These are phyloP conservation scores for Apophysomyces elegans DNA, from an alignment of 371 early-diverging fungal genomes.

Conservation along the genomic window DNA sequence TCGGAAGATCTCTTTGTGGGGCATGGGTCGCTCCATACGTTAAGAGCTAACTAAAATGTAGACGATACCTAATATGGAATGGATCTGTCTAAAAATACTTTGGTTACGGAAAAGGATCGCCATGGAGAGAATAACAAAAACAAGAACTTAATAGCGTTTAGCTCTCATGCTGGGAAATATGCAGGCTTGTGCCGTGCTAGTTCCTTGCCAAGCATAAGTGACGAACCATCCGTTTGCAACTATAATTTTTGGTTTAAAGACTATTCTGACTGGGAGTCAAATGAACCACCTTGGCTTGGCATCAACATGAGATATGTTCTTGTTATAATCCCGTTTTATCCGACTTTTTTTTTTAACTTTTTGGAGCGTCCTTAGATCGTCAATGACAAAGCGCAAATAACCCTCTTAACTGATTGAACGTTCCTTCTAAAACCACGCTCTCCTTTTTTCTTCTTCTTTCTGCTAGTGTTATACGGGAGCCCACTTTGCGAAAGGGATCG, in stretches of 20 bases:
- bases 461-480: too few species aligned
- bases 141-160: background rate
- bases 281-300: background rate
- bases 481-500: too few species aligned
- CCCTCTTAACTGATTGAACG: too few species aligned
- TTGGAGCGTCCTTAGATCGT: too few species aligned
- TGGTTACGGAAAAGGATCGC: conserved; percentile 1
- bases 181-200: background rate
- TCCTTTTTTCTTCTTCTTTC: too few species aligned
- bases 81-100: conserved; percentile 2
- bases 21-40: background rate
- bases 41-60: background rate
- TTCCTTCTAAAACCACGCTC: too few species aligned
- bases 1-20: background rate
- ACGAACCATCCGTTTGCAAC: background rate
- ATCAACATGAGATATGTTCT: too few species aligned
- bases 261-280: background rate
- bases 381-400: too few species aligned
- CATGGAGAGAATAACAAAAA: background rate
- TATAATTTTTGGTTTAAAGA: background rate
- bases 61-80: background rate
- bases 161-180: background rate
- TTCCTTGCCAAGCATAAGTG: background rate
- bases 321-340: too few species aligned
- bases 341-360: too few species aligned